phyloP scores from a whole-genome alignment of 2,329 filamentous ascomycete genomes.

The Chrysoporthe austroafricana region DNA sequence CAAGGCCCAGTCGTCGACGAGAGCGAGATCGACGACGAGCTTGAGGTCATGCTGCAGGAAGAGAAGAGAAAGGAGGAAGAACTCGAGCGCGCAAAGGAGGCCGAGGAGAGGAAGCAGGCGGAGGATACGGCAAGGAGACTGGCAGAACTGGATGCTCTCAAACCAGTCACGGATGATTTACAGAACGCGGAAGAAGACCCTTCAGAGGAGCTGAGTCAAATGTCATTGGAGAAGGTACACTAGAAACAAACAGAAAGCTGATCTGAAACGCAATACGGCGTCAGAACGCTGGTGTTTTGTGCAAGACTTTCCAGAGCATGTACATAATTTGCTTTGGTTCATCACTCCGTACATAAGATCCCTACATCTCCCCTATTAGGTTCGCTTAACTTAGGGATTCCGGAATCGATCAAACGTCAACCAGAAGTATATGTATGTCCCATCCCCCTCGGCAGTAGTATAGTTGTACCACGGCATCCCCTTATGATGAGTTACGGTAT shows the following conservation, averaged over 20 bases:
- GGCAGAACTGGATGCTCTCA: constrained; percentile 50
- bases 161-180: constrained; percentile 39
- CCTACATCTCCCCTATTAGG: background rate
- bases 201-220: constrained; percentile 41
- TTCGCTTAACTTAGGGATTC: background rate
- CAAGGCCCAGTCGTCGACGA: constrained; percentile 69
- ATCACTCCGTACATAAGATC: background rate
- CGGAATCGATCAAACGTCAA: background rate
- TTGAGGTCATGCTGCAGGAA: constrained; percentile 74
- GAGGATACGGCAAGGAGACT: constrained; percentile 44
- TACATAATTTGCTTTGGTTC: background rate
- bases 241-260: constrained; percentile 31
- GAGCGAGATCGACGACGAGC: constrained; percentile 82
- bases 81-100: constrained; percentile 54
- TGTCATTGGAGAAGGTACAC: constrained; percentile 42
- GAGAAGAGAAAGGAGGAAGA: constrained; percentile 54
- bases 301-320: background rate
- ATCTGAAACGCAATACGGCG: constrained; percentile 18
- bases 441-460: no score
- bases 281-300: background rate
- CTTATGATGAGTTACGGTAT: no score
- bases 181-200: constrained; percentile 41
- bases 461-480: background rate
- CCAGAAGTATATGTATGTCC: background rate
- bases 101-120: constrained; percentile 44